phyloP scores from a whole-genome alignment of 768 basidiomycete species.

The Filobasidium floriforme region DNA sequence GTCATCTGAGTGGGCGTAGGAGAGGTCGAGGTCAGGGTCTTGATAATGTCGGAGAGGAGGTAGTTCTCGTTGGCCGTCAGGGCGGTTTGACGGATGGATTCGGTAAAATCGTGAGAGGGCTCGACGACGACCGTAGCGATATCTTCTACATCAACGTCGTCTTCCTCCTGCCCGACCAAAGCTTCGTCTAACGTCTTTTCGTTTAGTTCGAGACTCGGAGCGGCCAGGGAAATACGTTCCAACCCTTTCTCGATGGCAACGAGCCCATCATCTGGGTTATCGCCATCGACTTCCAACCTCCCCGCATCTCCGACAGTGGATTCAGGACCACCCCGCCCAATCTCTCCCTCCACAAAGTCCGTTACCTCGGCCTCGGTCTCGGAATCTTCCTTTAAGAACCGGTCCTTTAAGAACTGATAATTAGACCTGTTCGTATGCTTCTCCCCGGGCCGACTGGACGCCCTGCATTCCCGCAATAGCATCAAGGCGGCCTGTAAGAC shows the following conservation, averaged over 20 bases:
- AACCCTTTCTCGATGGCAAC: slow-evolving; percentile 2
- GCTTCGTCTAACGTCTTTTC: slow-evolving; percentile 61
- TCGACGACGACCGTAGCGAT: slow-evolving; percentile 13
- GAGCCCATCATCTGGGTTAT: background rate
- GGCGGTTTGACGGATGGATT: slow-evolving; percentile 31
- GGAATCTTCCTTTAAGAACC: background rate
- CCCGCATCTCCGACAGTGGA: no score
- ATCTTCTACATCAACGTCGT: slow-evolving; percentile 16
- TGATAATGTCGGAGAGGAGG: slow-evolving; percentile 6
- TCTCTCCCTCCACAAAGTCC: background rate
- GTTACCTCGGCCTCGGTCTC: background rate
- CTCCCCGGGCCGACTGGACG: background rate
- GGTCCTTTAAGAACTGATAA: background rate
- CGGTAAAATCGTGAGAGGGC: slow-evolving; percentile 24
- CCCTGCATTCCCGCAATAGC: background rate
- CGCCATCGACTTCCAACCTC: slow-evolving; percentile 31
- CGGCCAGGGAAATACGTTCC: slow-evolving; percentile 24
- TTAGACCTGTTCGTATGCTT: background rate
- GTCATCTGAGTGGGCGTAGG: background rate
- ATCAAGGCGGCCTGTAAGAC: background rate
- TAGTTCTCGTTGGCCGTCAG: slow-evolving; percentile 27
- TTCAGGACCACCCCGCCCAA: slow-evolving; percentile 31
- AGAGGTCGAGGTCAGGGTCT: background rate
- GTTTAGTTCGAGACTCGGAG: slow-evolving; percentile 51
- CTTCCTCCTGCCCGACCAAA: slow-evolving; percentile 67